phyloP scores from a whole-genome alignment of 148 eudicot species.

The Dysphania ambrosioides region DNA sequence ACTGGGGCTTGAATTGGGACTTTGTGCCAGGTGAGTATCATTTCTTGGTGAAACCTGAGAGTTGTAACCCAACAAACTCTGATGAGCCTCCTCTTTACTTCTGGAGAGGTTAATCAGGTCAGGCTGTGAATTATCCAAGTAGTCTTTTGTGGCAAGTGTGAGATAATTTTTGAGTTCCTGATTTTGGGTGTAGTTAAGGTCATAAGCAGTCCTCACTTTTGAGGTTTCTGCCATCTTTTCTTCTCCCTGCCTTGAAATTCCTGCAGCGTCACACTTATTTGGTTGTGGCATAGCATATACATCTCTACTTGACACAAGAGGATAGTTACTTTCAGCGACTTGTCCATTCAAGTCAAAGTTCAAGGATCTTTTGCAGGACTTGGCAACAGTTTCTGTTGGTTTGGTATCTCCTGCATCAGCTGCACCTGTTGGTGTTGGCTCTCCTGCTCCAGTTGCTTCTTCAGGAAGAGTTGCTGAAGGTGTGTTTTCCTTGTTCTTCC shows the following conservation, averaged over 20 bases:
- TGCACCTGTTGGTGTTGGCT: conserved; percentile 22
- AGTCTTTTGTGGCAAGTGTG: conserved; percentile 25
- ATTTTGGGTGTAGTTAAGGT: conserved; percentile 26
- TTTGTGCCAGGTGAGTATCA: conserved; percentile 22
- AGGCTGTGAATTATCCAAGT: conserved; percentile 16
- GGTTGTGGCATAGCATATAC: conserved; percentile 26
- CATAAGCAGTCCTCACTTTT: conserved; percentile 26
- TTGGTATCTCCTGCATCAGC: conserved; percentile 24
- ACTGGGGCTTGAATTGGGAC: conserved; percentile 38
- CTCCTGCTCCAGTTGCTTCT: conserved; percentile 14
- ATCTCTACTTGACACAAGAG: conserved; percentile 19
- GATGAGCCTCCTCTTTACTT: conserved; percentile 10
- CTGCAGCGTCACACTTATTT: conserved; percentile 22
- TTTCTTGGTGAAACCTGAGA: conserved; percentile 1
- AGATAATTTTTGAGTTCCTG: conserved; percentile 30
- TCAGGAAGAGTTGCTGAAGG: conserved; percentile 34
- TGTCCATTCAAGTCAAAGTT: conserved; percentile 54
- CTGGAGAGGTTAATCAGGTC: conserved; percentile 11
- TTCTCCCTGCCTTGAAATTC: conserved; percentile 24
- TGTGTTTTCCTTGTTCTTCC: conserved; percentile 42
- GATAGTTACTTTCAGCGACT: conserved; percentile 35
- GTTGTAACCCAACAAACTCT: conserved; percentile 20
- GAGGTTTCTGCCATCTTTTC: conserved; percentile 32
- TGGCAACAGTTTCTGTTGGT: conserved; percentile 21
- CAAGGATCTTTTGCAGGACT: conserved; percentile 56